Base-by-base conservation (phyloP, 441 rosid species). In the Iberis amara region DNA sequence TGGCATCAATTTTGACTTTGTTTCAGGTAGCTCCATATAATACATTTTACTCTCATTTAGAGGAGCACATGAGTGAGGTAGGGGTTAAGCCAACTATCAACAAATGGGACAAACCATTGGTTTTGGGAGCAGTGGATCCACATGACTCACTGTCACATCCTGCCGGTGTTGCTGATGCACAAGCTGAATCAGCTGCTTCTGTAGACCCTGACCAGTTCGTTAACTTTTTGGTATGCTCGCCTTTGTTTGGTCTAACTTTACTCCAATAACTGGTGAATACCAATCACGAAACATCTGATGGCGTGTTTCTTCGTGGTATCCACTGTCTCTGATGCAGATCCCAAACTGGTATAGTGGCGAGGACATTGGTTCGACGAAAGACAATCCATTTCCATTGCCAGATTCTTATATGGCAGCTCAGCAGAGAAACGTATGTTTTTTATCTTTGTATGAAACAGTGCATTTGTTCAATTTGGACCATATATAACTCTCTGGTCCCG, bases 71-170 rank as follows among this genome's bases (percentile, higher is more conserved):
- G 91, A 62, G 68, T 11, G 86, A 86, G 68, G 89, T 70, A 36
- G 97, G 92, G 65, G 64, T 90, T 68, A 76, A 77, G 40, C 73
- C 82, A 72, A 76, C 73, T 23, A 68, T 78, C 56, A 90, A 86
- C 77, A 78, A 69, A 71, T 90, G 97, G 97, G 79, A 86, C 73
- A 90, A 81, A 68, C 84, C 88, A 45, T 67, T 86, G 72, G 73
- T 86, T 47, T 68, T 86, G 62, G 97, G 96, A 62, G 74, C 78
- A 43, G 72, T 90, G 68, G 97, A 90, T 74, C 94, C 96, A 5
- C 97, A 90, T 13, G 97, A 90, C 65, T 90, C 97, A 8, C 62
- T 85, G 45, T 79, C 94, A 57, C 97, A 90, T 77, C 92, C 96
- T 33, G 97, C 97, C 3, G 97, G 97, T 35, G 91, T 81, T 12